Percentiles rank a stretch among this genome's conserved stretches.
Conservation (phyloP, 345 rosid species). For the Carallia brachiata region DNA sequence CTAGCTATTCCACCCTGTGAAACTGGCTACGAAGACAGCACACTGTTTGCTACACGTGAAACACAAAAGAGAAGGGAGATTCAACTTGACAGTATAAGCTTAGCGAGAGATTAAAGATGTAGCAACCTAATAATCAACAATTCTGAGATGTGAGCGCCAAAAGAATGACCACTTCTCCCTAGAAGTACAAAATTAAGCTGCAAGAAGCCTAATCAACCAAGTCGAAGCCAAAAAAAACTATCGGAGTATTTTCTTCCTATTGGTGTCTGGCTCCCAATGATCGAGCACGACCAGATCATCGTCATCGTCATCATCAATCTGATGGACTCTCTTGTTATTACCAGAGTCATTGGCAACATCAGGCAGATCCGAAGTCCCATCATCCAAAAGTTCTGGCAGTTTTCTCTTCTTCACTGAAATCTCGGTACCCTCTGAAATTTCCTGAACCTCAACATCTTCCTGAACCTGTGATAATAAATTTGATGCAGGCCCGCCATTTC, state of each 20-base stretch:
- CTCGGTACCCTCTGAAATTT: conserved; percentile 34
- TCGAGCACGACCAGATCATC: conserved; percentile 49
- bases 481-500: conserved; percentile 58
- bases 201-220: conserved; percentile 21
- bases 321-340: conserved; percentile 41
- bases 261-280: conserved; percentile 28
- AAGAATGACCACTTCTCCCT: conserved; percentile 47
- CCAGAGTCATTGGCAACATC: conserved; percentile 23
- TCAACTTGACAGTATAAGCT: conserved; percentile 11
- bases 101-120: neutral
- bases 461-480: conserved; percentile 29
- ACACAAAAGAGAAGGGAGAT: conserved; percentile 16
- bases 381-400: conserved; percentile 26
- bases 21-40: conserved; percentile 21
- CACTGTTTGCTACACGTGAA: conserved; percentile 23
- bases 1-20: conserved; percentile 14
- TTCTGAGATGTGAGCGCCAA: conserved; percentile 28
- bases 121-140: conserved; percentile 16
- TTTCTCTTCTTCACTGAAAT: conserved; percentile 61
- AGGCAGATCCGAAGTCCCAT: conserved; percentile 17
- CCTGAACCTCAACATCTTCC: conserved; percentile 26
- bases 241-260: conserved; percentile 52
- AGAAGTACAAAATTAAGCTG: conserved; percentile 49
- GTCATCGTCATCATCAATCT: conserved; percentile 54
- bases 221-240: conserved; percentile 23